These are phyloP conservation scores for Zanthoxylum bungeanum DNA, from an alignment of 345 rosid species.

Conservation along the genomic window DNA sequence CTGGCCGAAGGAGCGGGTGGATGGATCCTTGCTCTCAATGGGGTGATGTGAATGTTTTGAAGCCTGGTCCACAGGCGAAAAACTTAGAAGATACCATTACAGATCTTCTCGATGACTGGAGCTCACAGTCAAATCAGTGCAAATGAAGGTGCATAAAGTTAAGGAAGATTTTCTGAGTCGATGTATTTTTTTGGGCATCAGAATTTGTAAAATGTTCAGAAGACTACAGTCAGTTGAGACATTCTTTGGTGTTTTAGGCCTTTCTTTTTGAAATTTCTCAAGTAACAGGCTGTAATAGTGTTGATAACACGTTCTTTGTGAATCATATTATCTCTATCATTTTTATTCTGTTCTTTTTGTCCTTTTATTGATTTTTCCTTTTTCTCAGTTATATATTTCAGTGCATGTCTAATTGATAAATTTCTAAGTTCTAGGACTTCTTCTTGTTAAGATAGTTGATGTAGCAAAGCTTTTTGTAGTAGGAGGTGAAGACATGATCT, in stretches of 20 bases:
- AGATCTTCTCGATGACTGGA: slow-evolving; percentile 70
- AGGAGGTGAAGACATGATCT: slow-evolving; percentile 75
- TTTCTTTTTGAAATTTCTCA: slow-evolving; percentile 33
- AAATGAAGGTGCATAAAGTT: slow-evolving; percentile 39
- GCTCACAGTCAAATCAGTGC: slow-evolving; percentile 72
- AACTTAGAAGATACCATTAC: slow-evolving; percentile 61
- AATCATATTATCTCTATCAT: too few relatives aligned
- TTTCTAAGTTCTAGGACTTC: not conserved
- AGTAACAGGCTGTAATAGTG: slow-evolving; percentile 17
- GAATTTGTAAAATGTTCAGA: slow-evolving; percentile 17
- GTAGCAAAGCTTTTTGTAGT: not conserved
- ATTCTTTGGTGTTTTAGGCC: slow-evolving; percentile 40
- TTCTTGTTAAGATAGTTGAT: not conserved
- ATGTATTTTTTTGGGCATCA: slow-evolving; percentile 26
- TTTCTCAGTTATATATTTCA: not conserved
- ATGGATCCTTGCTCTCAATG: slow-evolving; percentile 92
- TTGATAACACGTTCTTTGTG: too few relatives aligned
- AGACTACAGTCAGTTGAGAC: slow-evolving; percentile 15
- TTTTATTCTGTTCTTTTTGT: not conserved
- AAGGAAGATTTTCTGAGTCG: slow-evolving; percentile 20
- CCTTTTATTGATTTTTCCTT: not conserved
- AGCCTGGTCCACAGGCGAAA: slow-evolving; percentile 77
- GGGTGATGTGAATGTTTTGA: slow-evolving; percentile 80
- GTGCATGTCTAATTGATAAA: not conserved
- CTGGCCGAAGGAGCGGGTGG: slow-evolving; percentile 71